A percentile compares a stretch with the other conserved stretches of the same genome.
Evolutionary conservation across 768 basidiomycete species (phyloP).

Genomic region (Melanogaster broomeanus): DNA sequence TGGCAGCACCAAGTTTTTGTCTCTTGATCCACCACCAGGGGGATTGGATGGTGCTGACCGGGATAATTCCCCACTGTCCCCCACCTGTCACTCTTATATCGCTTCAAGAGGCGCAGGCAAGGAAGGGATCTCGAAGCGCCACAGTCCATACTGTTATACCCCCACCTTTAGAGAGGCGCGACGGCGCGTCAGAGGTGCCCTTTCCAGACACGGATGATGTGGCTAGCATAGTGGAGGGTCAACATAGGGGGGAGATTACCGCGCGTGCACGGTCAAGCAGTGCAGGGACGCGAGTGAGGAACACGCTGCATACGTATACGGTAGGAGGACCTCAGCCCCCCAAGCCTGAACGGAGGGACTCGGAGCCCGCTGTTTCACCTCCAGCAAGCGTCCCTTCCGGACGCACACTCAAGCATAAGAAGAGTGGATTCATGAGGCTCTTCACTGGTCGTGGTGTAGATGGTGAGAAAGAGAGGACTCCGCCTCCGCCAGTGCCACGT

Average conservation of each 20-base stretch:
- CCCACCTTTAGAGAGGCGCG: conserved; percentile 24
- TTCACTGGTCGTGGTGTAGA: conserved; percentile 53
- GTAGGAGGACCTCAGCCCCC: conserved; percentile 34
- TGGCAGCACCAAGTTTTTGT: conserved; percentile 30
- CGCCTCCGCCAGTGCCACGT: conserved; percentile 60
- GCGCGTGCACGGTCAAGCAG: conserved; percentile 64
- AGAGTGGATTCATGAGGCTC: conserved; percentile 79
- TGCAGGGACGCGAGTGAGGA: conserved; percentile 53
- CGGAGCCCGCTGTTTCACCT: conserved; percentile 33
- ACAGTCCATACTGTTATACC: conserved; percentile 36
- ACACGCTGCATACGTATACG: conserved; percentile 35
- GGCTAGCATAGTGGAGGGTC: conserved; percentile 14
- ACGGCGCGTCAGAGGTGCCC: conserved; percentile 27
- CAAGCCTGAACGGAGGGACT: conserved; percentile 45
- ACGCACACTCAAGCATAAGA: conserved; percentile 70
- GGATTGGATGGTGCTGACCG: conserved; percentile 46
- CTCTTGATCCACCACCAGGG: conserved; percentile 33
- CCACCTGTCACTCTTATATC: conserved; percentile 70
- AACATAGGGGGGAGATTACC: conserved; percentile 27
- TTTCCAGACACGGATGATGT: conserved; percentile 38
- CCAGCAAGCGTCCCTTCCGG: conserved; percentile 24
- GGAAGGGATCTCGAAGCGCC: conserved; percentile 58
- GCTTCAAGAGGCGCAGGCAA: conserved; percentile 75
- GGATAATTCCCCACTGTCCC: conserved; percentile 46
- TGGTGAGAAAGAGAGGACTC: conserved; percentile 36